Percentiles rank a stretch among this genome's conserved stretches.
phyloP scores from a whole-genome alignment of 169 alveolate genomes.

The Cryptosporidium canis region DNA sequence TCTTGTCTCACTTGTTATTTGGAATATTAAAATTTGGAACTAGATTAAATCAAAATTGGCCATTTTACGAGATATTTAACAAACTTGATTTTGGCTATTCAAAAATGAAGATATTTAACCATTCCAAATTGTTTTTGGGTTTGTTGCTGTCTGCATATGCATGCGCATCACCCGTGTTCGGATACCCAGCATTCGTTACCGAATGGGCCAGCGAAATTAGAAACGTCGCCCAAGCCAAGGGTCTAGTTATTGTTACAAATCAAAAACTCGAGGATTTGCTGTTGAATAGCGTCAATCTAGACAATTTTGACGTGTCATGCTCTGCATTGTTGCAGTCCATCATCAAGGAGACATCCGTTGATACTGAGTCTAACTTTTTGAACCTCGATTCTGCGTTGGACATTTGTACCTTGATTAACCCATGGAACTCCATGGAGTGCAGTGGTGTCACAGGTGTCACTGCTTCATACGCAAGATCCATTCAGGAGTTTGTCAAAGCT shows the following conservation, averaged over 20 bases:
- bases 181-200: neutral
- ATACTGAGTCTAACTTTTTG: neutral
- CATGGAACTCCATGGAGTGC: constrained; percentile 71
- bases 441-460: constrained; percentile 29
- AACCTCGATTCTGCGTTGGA: constrained; percentile 31
- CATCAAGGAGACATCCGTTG: neutral
- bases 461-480: constrained; percentile 42
- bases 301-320: constrained; percentile 20
- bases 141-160: neutral
- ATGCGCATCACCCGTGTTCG: neutral
- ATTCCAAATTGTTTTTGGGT: neutral
- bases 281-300: neutral
- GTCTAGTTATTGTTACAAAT: neutral
- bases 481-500: constrained; percentile 13
- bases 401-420: constrained; percentile 32
- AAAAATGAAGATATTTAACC: neutral
- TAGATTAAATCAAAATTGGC: too few relatives aligned
- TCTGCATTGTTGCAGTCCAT: neutral
- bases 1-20: too few relatives aligned
- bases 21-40: too few relatives aligned
- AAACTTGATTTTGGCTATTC: neutral
- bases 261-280: neutral
- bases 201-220: constrained; percentile 11
- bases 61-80: too few relatives aligned
- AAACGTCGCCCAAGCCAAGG: neutral